Percentiles rank a stretch among this genome's conserved stretches.
These are phyloP conservation scores for Periconia digitata DNA, from an alignment of 2,329 filamentous ascomycete species.

Conservation along the genomic window DNA sequence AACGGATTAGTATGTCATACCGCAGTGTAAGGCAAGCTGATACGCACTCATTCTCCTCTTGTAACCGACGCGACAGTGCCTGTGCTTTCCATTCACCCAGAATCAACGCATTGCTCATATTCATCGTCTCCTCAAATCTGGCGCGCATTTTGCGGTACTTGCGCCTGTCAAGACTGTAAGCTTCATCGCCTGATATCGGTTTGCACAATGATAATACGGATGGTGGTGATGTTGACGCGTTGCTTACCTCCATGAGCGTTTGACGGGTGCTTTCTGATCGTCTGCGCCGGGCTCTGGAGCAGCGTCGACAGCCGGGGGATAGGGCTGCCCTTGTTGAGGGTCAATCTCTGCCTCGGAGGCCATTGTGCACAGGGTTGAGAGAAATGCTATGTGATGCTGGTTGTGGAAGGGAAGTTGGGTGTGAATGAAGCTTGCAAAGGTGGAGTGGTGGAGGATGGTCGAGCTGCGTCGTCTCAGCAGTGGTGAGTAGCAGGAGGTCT, in stretches of 20 bases:
- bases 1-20: conserved; percentile 13
- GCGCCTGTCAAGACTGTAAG: conserved; percentile 56
- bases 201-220: too few relatives aligned
- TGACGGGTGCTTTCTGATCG: conserved; percentile 31
- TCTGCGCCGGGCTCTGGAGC: conserved; percentile 15
- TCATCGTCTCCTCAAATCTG: conserved; percentile 75
- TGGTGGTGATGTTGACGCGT: conserved; percentile 13
- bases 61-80: conserved; percentile 77
- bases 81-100: conserved; percentile 78
- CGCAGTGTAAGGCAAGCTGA: conserved; percentile 2
- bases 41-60: conserved; percentile 88
- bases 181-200: too few relatives aligned
- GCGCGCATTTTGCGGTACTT: conserved; percentile 93
- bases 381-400: background rate
- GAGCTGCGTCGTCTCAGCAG: conserved; percentile 3
- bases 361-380: conserved; percentile 19
- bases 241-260: conserved; percentile 42
- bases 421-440: background rate
- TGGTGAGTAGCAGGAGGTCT: too few relatives aligned
- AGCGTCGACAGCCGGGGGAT: conserved; percentile 1
- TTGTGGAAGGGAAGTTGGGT: too few relatives aligned
- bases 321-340: conserved; percentile 5
- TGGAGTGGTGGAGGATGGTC: background rate
- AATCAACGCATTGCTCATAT: conserved; percentile 80
- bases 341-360: conserved; percentile 24